Evolutionary conservation across 768 basidiomycete species (phyloP).

Genomic region (Erythrobasidium yunnanense): DNA sequence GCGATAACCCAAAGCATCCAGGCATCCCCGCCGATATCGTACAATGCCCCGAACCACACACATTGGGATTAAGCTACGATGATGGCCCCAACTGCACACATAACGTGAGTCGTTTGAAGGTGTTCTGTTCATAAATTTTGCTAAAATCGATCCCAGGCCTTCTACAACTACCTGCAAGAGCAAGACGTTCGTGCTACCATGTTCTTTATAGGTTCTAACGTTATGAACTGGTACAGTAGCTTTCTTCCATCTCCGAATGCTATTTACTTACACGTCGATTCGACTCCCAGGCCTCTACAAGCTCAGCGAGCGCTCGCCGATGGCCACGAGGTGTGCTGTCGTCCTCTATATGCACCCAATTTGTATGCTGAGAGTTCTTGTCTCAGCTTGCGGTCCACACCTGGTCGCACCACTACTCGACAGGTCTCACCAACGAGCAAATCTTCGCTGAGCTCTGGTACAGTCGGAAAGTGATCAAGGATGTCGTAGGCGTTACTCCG

Average conservation of each 20-base stretch:
- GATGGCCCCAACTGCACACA: conserved; percentile 42
- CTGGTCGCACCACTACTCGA: conserved; percentile 43
- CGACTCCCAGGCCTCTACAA: conserved; percentile 44
- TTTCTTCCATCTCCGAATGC: too few relatives aligned
- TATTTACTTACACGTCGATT: too few relatives aligned
- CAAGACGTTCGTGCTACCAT: conserved; percentile 43
- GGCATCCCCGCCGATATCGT: conserved; percentile 40
- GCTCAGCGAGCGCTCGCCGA: conserved; percentile 41
- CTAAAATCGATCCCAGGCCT: conserved; percentile 23
- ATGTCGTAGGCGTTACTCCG: conserved; percentile 42
- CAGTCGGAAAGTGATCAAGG: conserved; percentile 36
- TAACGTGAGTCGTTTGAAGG: conserved; percentile 35
- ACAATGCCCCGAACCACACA: conserved; percentile 40
- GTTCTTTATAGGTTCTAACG: conserved; percentile 45
- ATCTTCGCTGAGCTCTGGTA: conserved; percentile 43
- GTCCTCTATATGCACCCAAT: conserved; percentile 33
- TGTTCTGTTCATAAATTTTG: neutral
- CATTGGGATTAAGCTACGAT: conserved; percentile 43
- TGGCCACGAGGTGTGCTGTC: conserved; percentile 38
- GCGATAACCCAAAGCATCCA: conserved; percentile 36
- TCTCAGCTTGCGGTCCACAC: conserved; percentile 40
- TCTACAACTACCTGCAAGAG: conserved; percentile 42
- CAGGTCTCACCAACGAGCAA: conserved; percentile 44
- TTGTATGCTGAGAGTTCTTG: neutral
- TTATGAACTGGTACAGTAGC: too few relatives aligned